phyloP scores from a whole-genome alignment of 176 grass and related monocot genomes.

The Ensete glaucum region DNA sequence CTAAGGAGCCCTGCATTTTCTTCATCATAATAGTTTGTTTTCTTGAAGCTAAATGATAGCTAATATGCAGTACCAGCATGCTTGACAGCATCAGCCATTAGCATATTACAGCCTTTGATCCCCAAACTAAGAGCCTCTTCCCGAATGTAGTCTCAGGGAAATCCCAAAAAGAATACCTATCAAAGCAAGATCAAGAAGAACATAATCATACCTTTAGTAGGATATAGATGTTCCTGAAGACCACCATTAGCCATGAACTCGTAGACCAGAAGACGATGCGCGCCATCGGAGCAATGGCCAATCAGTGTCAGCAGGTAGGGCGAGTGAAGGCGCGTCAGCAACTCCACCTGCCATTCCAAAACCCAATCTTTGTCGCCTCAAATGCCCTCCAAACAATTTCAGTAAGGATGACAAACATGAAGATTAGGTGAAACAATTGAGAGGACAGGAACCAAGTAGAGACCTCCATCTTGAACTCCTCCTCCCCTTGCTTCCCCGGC shows the following conservation, averaged over 20 bases:
- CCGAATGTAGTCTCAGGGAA: neutral
- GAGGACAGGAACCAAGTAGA: neutral
- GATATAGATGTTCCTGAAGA: constrained; percentile 97
- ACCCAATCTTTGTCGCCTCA: neutral
- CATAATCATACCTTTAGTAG: constrained; percentile 45
- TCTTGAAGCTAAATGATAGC: no score
- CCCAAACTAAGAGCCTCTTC: neutral
- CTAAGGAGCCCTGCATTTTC: no score
- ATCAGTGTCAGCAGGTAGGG: constrained; percentile 67
- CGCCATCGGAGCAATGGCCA: constrained; percentile 81
- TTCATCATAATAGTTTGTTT: no score
- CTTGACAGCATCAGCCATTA: no score
- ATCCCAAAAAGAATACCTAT: neutral
- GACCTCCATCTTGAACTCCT: constrained; percentile 98
- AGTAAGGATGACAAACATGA: neutral
- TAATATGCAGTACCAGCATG: no score
- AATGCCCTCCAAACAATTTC: neutral
- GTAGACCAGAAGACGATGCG: constrained; percentile 77
- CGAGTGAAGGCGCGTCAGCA: constrained; percentile 71
- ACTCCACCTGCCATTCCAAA: constrained; percentile 65
- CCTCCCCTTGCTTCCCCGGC: constrained; percentile 86
- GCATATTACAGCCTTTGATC: neutral
- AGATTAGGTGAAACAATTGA: neutral
- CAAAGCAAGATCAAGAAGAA: neutral
- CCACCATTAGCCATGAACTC: constrained; percentile 99